A percentile compares a stretch with the other conserved stretches of the same genome.
phyloP scores from a whole-genome alignment of 257 asterid species.

The Prunella vulgaris region DNA sequence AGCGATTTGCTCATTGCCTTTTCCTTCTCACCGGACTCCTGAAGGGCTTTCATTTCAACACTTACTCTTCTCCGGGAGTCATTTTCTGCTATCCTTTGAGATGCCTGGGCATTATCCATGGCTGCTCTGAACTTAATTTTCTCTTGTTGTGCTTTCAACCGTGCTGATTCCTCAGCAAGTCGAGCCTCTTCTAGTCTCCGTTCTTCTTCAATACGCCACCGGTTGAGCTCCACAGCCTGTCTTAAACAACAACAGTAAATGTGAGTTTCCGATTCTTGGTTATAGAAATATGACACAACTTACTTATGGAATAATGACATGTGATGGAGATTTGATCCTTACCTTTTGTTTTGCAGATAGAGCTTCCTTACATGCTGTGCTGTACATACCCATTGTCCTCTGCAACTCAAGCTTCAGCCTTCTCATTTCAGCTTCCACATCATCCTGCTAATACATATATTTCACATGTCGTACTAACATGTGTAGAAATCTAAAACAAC shows the following conservation, averaged over 20 bases:
- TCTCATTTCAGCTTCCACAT: conserved; percentile 75
- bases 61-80: conserved; percentile 40
- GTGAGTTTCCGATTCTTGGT: not conserved
- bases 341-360: conserved; percentile 72
- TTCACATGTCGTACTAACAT: not conserved
- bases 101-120: conserved; percentile 36
- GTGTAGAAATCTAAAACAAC: not conserved
- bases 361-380: conserved; percentile 82
- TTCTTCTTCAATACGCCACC: conserved; percentile 80
- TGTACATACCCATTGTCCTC: conserved; percentile 79
- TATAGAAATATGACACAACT: not conserved
- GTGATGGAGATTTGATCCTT: not conserved
- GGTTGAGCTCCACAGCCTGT: conserved; percentile 69
- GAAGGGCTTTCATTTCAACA: conserved; percentile 36
- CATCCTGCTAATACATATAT: conserved; percentile 45
- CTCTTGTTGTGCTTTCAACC: conserved; percentile 31
- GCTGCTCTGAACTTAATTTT: conserved; percentile 32
- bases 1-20: conserved; percentile 9
- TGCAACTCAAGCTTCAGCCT: conserved; percentile 75
- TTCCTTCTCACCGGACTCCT: conserved; percentile 32
- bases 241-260: not conserved
- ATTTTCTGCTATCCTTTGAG: conserved; percentile 40
- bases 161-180: conserved; percentile 42
- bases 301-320: not conserved
- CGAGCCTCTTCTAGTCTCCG: conserved; percentile 49